A percentile compares a stretch with the other conserved stretches of the same genome.
Evolutionary conservation across 2,329 filamentous ascomycete genomes (phyloP).

Genomic region (Aspergillus alliaceus): DNA sequence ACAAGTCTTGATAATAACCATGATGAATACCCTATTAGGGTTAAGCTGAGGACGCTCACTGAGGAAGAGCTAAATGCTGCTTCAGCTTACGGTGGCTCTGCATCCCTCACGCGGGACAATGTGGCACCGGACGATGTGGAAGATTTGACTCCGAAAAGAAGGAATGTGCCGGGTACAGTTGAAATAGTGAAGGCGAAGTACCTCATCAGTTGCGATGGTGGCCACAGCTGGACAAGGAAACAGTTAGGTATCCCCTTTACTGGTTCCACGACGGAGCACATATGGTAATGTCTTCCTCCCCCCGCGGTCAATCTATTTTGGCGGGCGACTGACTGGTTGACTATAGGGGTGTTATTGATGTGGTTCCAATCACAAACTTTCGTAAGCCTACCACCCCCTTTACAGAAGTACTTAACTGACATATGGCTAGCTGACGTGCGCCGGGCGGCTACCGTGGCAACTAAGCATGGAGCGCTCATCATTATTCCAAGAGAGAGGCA

Average conservation of each 20-base stretch:
- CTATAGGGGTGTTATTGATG: conserved; percentile 44
- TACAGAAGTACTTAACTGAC: conserved; percentile 8
- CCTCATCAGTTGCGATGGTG: conserved; percentile 65
- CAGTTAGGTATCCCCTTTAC: conserved; percentile 56
- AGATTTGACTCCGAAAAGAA: conserved; percentile 43
- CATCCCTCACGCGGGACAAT: conserved; percentile 63
- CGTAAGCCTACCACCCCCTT: conserved; percentile 22
- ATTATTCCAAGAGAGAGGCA: conserved; percentile 60
- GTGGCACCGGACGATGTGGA: conserved; percentile 58
- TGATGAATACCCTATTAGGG: conserved; percentile 60
- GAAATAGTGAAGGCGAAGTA: conserved; percentile 56
- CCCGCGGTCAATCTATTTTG: too few species aligned
- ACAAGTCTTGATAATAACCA: conserved; percentile 49
- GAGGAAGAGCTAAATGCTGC: conserved; percentile 55
- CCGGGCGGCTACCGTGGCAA: conserved; percentile 49
- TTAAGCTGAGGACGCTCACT: conserved; percentile 57
- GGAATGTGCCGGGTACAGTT: conserved; percentile 27
- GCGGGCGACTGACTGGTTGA: neutral
- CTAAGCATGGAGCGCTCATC: conserved; percentile 62
- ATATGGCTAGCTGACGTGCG: conserved; percentile 50
- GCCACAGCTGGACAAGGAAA: conserved; percentile 62
- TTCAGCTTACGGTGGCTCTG: conserved; percentile 32
- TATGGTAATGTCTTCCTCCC: conserved; percentile 25
- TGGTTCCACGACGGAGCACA: conserved; percentile 49
- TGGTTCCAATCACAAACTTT: conserved; percentile 57